A percentile compares a stretch with the other conserved stretches of the same genome.
Evolutionary conservation across 257 asterid species (phyloP).

Genomic region (Petunia axillaris): DNA sequence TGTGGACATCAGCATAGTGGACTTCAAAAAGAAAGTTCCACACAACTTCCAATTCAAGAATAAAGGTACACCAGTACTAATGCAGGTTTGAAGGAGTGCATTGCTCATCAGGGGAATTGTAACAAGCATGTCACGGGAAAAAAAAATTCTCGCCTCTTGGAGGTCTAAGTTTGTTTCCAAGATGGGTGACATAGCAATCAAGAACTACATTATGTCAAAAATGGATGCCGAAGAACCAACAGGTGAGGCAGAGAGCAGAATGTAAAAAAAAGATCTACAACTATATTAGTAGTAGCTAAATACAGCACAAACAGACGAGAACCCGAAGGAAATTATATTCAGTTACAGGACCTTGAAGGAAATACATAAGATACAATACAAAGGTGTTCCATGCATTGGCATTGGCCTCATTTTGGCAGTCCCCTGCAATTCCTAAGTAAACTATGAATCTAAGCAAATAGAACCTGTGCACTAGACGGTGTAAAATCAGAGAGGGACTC

Average conservation of each 20-base stretch:
- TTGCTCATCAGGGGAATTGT: not conserved
- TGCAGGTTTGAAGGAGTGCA: slow-evolving; percentile 17
- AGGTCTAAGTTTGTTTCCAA: not conserved
- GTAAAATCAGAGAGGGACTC: slow-evolving; percentile 61
- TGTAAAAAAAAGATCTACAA: not conserved
- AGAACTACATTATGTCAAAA: not conserved
- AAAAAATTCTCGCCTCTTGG: not conserved
- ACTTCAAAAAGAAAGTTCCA: too few species aligned
- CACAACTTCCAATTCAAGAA: not conserved
- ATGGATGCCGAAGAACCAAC: too few species aligned
- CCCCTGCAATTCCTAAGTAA: not conserved
- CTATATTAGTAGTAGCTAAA: not conserved
- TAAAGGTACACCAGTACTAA: not conserved
- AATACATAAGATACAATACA: slow-evolving; percentile 5
- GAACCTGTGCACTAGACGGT: slow-evolving; percentile 89
- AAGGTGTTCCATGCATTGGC: not conserved
- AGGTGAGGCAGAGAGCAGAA: not conserved
- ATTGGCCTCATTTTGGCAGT: not conserved
- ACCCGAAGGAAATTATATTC: not conserved
- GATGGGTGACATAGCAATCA: not conserved
- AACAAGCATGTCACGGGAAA: not conserved
- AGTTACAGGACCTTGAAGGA: not conserved
- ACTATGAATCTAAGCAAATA: slow-evolving; percentile 65
- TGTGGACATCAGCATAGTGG: too few species aligned
- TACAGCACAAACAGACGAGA: slow-evolving; percentile 14